Evolutionary conservation across 2,329 filamentous ascomycete species (phyloP).

Genomic region (Rasamsonia emersonii): DNA sequence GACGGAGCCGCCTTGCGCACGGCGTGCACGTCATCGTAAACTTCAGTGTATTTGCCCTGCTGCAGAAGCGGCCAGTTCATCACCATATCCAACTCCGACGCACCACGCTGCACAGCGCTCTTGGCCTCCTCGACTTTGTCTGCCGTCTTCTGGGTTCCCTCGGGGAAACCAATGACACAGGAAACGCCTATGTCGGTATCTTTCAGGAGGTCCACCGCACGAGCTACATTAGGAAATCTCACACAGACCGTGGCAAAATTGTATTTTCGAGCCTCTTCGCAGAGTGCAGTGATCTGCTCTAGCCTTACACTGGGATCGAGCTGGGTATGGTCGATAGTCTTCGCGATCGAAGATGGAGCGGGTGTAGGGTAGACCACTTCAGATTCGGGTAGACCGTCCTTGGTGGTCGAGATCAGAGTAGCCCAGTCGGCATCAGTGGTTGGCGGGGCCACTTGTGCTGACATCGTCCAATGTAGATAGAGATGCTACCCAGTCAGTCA

Average conservation of each 20-base stretch:
- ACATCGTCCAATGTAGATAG: too few species aligned
- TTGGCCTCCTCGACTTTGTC: conserved; percentile 46
- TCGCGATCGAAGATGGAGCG: conserved; percentile 19
- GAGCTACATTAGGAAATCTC: conserved; percentile 43
- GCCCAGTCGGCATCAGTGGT: conserved; percentile 26
- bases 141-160: conserved; percentile 46
- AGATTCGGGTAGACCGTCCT: conserved; percentile 17
- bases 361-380: conserved; percentile 16
- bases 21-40: conserved; percentile 46
- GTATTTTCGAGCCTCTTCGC: conserved; percentile 43
- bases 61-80: conserved; percentile 46
- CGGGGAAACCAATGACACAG: conserved; percentile 53
- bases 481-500: too few species aligned
- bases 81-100: conserved; percentile 51
- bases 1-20: conserved; percentile 41
- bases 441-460: too few species aligned
- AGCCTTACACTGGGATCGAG: conserved; percentile 34
- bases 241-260: conserved; percentile 47
- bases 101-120: conserved; percentile 42
- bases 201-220: conserved; percentile 40
- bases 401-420: conserved; percentile 18
- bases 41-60: conserved; percentile 35
- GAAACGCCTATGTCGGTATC: conserved; percentile 42
- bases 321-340: conserved; percentile 37
- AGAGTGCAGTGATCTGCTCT: conserved; percentile 45